These are phyloP conservation scores for Heliosperma pusillum DNA, from an alignment of 148 eudicot genomes.

Conservation along the genomic window DNA sequence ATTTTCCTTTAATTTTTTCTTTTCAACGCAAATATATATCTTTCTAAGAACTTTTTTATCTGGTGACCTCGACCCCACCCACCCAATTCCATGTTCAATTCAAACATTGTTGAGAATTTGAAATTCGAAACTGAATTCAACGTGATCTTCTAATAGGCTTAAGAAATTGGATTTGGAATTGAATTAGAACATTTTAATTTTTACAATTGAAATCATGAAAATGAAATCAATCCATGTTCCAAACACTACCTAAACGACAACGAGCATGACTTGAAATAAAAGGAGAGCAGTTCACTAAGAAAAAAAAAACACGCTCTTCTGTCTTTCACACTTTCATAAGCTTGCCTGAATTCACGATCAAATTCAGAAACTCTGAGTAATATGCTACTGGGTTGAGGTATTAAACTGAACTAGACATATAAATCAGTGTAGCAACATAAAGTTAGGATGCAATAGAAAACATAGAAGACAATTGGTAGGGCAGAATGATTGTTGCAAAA, in stretches of 20 bases:
- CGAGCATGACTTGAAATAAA: too few relatives aligned
- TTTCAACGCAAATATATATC: too few relatives aligned
- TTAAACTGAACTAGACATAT: neutral
- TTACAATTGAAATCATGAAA: neutral
- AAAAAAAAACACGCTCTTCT: neutral
- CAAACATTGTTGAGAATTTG: too few relatives aligned
- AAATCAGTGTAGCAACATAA: neutral
- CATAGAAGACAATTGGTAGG: neutral
- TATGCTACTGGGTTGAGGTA: neutral
- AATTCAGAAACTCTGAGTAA: neutral
- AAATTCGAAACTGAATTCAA: too few relatives aligned
- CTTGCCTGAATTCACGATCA: neutral
- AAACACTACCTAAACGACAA: neutral
- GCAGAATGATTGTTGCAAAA: slow-evolving; percentile 5
- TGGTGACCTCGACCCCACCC: too few relatives aligned
- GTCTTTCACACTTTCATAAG: neutral
- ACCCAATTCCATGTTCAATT: neutral
- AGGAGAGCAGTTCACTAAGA: neutral
- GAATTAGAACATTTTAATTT: too few relatives aligned
- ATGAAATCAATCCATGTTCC: neutral
- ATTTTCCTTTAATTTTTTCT: too few relatives aligned
- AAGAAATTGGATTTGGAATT: too few relatives aligned
- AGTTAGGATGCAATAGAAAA: neutral
- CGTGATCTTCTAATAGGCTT: too few relatives aligned
- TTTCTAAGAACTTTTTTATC: too few relatives aligned